phyloP scores from a whole-genome alignment of 345 rosid genomes.

The Rhodomyrtus tomentosa region DNA sequence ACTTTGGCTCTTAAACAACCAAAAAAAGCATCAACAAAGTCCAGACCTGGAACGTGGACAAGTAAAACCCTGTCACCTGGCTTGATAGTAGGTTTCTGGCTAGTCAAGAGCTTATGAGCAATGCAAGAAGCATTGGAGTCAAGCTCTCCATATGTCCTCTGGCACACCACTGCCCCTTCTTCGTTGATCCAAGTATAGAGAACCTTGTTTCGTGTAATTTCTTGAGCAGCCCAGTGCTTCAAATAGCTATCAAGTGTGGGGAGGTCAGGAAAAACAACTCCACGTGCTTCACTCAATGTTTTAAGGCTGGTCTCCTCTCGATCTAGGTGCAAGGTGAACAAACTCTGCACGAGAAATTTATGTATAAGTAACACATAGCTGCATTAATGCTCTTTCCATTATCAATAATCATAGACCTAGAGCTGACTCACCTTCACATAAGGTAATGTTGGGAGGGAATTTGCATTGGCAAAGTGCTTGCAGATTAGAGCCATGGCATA shows the following conservation, averaged over 20 bases:
- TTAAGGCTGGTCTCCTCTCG: conserved; percentile 5
- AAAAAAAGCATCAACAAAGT: conserved; percentile 54
- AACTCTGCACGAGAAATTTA: conserved; percentile 22
- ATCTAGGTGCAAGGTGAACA: conserved; percentile 28
- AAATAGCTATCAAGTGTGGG: conserved; percentile 41
- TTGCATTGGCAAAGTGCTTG: conserved; percentile 46
- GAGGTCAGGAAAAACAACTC: conserved; percentile 42
- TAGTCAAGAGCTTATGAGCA: conserved; percentile 33
- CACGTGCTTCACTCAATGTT: conserved; percentile 29
- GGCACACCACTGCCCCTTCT: conserved; percentile 21
- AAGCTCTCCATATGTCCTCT: conserved; percentile 39
- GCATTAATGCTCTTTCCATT: not conserved
- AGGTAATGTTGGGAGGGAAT: conserved; percentile 26
- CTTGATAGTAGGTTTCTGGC: conserved; percentile 39
- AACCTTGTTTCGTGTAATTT: conserved; percentile 15
- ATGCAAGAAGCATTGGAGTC: conserved; percentile 39
- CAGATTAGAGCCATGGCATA: conserved; percentile 48
- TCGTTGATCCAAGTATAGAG: conserved; percentile 57
- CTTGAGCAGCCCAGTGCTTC: conserved; percentile 49
- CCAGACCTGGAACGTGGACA: conserved; percentile 55
- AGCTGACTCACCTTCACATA: conserved; percentile 38
- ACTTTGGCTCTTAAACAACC: conserved; percentile 60
- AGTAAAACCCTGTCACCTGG: conserved; percentile 52
- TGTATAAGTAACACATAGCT: not conserved
- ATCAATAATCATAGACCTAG: not conserved